phyloP scores from a whole-genome alignment of 1,284 basidiomycete genomes.

The Trametes versicolor region DNA sequence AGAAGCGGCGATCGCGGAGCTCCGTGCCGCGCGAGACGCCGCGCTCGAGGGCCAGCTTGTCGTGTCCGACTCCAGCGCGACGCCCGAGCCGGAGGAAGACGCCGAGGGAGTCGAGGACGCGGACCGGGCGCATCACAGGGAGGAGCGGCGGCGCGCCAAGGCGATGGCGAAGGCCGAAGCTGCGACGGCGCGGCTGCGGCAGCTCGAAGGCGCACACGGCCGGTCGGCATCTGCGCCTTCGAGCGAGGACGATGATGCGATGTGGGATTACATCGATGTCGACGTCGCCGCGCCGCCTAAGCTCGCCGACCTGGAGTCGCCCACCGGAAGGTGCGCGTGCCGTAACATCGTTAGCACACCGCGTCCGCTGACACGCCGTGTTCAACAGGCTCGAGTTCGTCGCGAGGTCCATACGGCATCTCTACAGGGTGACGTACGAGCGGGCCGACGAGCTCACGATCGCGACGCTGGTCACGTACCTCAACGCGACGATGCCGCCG shows the following conservation, averaged over 20 bases:
- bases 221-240: slow-evolving; percentile 30
- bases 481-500: slow-evolving; percentile 76
- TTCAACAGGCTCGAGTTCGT: slow-evolving; percentile 63
- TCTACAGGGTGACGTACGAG: slow-evolving; percentile 73
- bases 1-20: slow-evolving; percentile 36
- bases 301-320: slow-evolving; percentile 65
- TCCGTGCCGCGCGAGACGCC: slow-evolving; percentile 47
- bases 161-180: slow-evolving; percentile 33
- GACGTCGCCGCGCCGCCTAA: slow-evolving; percentile 35
- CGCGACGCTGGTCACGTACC: slow-evolving; percentile 69
- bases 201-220: slow-evolving; percentile 34
- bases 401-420: slow-evolving; percentile 62
- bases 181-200: slow-evolving; percentile 33
- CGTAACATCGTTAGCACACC: slow-evolving; percentile 5
- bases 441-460: slow-evolving; percentile 71
- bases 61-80: slow-evolving; percentile 34
- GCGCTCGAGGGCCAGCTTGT: slow-evolving; percentile 33
- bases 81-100: slow-evolving; percentile 41
- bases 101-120: slow-evolving; percentile 30
- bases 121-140: slow-evolving; percentile 31
- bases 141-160: slow-evolving; percentile 35
- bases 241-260: slow-evolving; percentile 40
- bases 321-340: slow-evolving; percentile 59
- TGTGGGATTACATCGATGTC: slow-evolving; percentile 38
- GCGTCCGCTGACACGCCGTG: slow-evolving; percentile 6